Percentiles rank a stretch among this genome's conserved stretches.
phyloP scores from a whole-genome alignment of 2,329 filamentous ascomycete genomes.

The Coniochaeta hoffmannii region DNA sequence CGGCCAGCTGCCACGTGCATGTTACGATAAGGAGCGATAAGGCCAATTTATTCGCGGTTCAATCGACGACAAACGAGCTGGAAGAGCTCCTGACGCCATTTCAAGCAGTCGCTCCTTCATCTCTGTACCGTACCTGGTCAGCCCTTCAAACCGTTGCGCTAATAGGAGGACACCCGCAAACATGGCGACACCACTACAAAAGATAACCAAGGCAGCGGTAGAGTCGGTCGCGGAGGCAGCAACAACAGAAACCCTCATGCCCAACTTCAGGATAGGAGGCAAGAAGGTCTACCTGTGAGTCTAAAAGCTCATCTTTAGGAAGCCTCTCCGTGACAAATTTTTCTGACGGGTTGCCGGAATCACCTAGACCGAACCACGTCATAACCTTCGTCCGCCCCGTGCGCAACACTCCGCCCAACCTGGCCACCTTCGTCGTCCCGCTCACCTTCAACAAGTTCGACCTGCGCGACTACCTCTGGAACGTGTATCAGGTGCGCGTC shows the following conservation, averaged over 20 bases:
- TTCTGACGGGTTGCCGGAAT: no score
- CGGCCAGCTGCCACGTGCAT: background rate
- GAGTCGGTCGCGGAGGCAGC: constrained; percentile 23
- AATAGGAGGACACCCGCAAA: background rate
- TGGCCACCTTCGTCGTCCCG: constrained; percentile 85
- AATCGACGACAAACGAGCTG: background rate
- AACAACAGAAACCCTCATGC: constrained; percentile 28
- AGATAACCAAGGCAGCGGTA: constrained; percentile 7
- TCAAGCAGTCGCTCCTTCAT: background rate
- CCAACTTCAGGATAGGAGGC: constrained; percentile 37
- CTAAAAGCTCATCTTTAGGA: background rate
- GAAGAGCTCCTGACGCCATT: background rate
- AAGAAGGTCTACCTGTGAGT: constrained; percentile 52
- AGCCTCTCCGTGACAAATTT: no score
- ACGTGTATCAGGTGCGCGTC: constrained; percentile 72
- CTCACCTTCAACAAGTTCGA: constrained; percentile 94
- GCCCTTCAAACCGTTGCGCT: background rate
- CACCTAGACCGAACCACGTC: constrained; percentile 66
- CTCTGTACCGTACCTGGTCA: background rate
- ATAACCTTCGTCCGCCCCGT: constrained; percentile 69
- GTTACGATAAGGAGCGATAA: background rate
- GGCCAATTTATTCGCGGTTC: background rate
- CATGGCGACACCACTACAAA: constrained; percentile 4
- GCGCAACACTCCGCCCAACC: constrained; percentile 64
- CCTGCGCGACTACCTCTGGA: constrained; percentile 86